Percentiles rank a stretch among this genome's conserved stretches.
Evolutionary conservation across 495 filamentous ascomycete genomes (phyloP).

Genomic region (Poronia punctata): DNA sequence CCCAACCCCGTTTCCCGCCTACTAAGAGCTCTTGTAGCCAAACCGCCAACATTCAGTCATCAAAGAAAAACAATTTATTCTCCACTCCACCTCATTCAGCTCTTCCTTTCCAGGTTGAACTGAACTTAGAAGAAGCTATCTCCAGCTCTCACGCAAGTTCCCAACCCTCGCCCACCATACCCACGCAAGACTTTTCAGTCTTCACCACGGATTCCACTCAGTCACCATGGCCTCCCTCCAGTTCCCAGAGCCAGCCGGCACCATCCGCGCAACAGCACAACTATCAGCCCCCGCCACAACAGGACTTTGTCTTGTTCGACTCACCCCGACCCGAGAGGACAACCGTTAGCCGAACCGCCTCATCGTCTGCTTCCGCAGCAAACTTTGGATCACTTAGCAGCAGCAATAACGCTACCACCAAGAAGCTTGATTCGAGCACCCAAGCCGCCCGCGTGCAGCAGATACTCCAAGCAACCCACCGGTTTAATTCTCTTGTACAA

Average conservation of each 20-base stretch:
- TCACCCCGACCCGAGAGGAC: conserved; percentile 35
- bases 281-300: conserved; percentile 36
- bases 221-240: conserved; percentile 55
- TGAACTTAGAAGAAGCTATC: conserved; percentile 47
- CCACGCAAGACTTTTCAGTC: conserved; percentile 45
- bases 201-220: conserved; percentile 54
- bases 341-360: conserved; percentile 42
- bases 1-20: conserved; percentile 19
- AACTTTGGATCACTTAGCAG: conserved; percentile 24
- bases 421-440: conserved; percentile 21
- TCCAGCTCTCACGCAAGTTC: conserved; percentile 42
- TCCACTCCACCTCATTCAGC: conserved; percentile 41
- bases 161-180: conserved; percentile 43
- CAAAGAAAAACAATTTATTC: conserved; percentile 26
- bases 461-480: conserved; percentile 53
- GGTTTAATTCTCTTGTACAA: conserved; percentile 43
- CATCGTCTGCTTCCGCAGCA: conserved; percentile 36
- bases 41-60: conserved; percentile 42
- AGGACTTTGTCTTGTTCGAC: conserved; percentile 52
- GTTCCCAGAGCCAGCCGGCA: conserved; percentile 53
- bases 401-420: conserved; percentile 19
- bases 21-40: conserved; percentile 12
- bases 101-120: conserved; percentile 48
- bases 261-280: conserved; percentile 40
- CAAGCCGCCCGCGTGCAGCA: conserved; percentile 46